phyloP scores from a whole-genome alignment of 2,329 filamentous ascomycete genomes.

The Arachnomyces sp. region DNA sequence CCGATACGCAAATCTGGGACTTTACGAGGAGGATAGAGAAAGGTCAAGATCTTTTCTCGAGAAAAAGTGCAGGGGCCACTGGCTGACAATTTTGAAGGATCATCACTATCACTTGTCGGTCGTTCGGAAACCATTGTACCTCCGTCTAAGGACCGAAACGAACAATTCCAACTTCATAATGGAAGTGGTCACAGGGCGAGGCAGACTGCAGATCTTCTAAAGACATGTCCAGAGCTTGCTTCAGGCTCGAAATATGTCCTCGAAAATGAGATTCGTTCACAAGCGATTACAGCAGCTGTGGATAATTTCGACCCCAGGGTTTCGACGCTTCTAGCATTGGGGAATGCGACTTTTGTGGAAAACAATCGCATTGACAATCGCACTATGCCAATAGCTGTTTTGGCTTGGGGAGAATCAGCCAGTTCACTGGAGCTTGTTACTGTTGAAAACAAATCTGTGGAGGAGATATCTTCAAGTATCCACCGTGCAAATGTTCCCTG shows the following conservation, averaged over 20 bases:
- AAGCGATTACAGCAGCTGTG: conserved; percentile 20
- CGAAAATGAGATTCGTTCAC: conserved; percentile 25
- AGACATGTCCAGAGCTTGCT: conserved; percentile 29
- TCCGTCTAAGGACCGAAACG: conserved; percentile 14
- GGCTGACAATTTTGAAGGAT: conserved; percentile 12
- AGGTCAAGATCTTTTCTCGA: conserved; percentile 15
- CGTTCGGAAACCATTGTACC: conserved; percentile 20
- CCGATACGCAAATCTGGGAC: conserved; percentile 42
- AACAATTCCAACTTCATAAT: conserved; percentile 9
- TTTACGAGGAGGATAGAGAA: conserved; percentile 34
- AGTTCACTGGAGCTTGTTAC: conserved; percentile 41
- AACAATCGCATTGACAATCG: conserved; percentile 18
- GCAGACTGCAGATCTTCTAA: conserved; percentile 15
- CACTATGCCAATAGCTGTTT: conserved; percentile 29
- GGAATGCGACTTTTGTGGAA: conserved; percentile 37
- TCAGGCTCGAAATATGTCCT: conserved; percentile 22
- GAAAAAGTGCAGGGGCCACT: not conserved
- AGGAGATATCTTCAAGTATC: conserved; percentile 5
- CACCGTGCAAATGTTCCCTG: conserved; percentile 33
- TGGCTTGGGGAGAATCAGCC: conserved; percentile 38
- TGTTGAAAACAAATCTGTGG: conserved; percentile 22
- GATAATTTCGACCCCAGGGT: conserved; percentile 27
- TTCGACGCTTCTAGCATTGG: conserved; percentile 42
- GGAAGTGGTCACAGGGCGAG: too few relatives aligned
- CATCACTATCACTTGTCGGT: conserved; percentile 24